These are phyloP conservation scores for Pulveroboletus sp. DNA, from an alignment of 768 basidiomycete genomes.

Conservation along the genomic window DNA sequence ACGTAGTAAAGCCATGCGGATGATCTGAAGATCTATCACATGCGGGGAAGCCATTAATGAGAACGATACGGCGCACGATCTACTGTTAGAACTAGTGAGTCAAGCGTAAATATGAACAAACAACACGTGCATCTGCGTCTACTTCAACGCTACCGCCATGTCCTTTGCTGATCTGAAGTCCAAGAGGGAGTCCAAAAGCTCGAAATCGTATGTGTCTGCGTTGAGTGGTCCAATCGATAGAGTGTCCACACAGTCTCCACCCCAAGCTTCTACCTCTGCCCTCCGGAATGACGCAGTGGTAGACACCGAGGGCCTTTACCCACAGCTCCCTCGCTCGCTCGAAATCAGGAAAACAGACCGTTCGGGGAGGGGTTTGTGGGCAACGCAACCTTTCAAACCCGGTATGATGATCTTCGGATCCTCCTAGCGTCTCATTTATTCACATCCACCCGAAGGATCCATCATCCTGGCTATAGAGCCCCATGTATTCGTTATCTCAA, in stretches of 20 bases:
- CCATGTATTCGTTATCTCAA: constrained; percentile 62
- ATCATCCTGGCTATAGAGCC: constrained; percentile 56
- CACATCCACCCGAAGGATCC: constrained; percentile 43
- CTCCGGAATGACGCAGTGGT: background rate
- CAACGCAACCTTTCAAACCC: constrained; percentile 32
- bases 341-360: constrained; percentile 35
- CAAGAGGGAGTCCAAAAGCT: constrained; percentile 27
- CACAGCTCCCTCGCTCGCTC: constrained; percentile 37
- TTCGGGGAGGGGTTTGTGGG: constrained; percentile 48
- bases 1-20: background rate
- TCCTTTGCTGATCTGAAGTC: constrained; percentile 34
- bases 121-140: background rate
- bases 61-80: too few species aligned
- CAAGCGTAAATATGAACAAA: constrained; percentile 16
- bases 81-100: too few species aligned
- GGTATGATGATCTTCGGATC: constrained; percentile 30
- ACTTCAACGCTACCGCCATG: constrained; percentile 19
- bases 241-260: constrained; percentile 24
- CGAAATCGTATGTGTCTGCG: constrained; percentile 36
- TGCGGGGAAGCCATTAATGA: too few species aligned
- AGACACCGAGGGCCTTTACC: constrained; percentile 17
- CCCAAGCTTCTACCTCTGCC: constrained; percentile 13
- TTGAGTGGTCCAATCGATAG: constrained; percentile 20
- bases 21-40: too few species aligned
- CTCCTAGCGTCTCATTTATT: background rate